Evolutionary conservation across 495 filamentous ascomycete genomes (phyloP), one percentile per base, ranked within the genome.

Genomic region (Trichoderma erinaceum): DNA sequence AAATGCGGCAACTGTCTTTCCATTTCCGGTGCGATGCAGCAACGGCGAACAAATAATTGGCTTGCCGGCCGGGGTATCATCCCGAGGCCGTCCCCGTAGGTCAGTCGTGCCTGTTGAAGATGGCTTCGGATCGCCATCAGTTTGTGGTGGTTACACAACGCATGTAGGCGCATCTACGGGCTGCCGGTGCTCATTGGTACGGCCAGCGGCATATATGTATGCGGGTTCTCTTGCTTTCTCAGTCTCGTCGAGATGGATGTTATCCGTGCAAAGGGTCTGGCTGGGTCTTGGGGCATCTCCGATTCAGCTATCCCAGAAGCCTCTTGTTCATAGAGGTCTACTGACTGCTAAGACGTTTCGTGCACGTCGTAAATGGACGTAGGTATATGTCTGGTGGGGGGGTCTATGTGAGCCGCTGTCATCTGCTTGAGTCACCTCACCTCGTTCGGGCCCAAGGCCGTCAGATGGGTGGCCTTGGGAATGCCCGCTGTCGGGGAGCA

Each of bases 61-160:
- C 48, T 52, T 21, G 56, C 13, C 16, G 23, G 27, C 56, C 56
- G 27, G 11, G 56, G 56, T 16, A 18, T 61, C 56, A 29, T 61
- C 23, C 56, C 56, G 56, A 32, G 32, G 56, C 56, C 23, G 56
- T 29, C 56, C 32, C 27, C 56, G 13, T 61, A 32, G 8, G 35
- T 38, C 4, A 38, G 35, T 38, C 3, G 25, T 25, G 56, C 25
- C 27, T 32, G 56, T 10, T 61, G 56, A 13, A 61, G 23, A 61
- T 25, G 56, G 56, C 56, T 61, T 61, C 56, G 23, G 56, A 23
- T 61, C 56, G 56, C 25, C 56, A 61, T 13, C 23, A 12, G 27
- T 21, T 61, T 61, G 56, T 16, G 56, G 23, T 32, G 3, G 56
- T 61, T 61, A 32, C 56, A 29, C 56, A 61, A 12, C 27, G 56